These are phyloP conservation scores for Laetiporus sulphureus DNA, from an alignment of 1,284 basidiomycete genomes.

Conservation along the genomic window DNA sequence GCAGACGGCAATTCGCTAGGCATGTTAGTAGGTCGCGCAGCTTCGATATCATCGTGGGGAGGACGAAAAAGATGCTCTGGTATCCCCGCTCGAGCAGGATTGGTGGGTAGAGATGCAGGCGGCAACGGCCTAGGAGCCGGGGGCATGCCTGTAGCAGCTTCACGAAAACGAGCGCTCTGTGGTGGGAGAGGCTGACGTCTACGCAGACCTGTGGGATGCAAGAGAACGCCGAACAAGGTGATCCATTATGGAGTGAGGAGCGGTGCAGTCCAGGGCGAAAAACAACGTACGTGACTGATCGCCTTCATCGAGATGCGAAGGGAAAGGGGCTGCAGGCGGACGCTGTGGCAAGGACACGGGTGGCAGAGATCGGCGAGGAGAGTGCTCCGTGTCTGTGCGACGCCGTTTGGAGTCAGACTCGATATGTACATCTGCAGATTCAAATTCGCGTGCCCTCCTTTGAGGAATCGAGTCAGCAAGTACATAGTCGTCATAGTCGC, in stretches of 20 bases:
- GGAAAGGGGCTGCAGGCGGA: conserved; percentile 11
- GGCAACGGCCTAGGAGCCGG: conserved; percentile 4
- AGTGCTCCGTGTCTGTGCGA: conserved; percentile 26
- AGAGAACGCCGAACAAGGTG: conserved; percentile 1
- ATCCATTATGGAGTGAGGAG: conserved; percentile 6
- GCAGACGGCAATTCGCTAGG: conserved; percentile 13
- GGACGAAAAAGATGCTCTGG: background rate
- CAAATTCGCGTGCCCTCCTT: conserved; percentile 22
- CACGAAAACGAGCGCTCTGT: conserved; percentile 30
- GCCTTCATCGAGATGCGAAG: conserved; percentile 19
- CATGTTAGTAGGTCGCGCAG: conserved; percentile 7
- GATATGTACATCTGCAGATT: conserved; percentile 12
- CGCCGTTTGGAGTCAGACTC: conserved; percentile 27
- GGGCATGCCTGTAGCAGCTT: conserved; percentile 16
- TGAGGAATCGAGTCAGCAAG: conserved; percentile 21
- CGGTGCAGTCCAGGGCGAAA: conserved; percentile 11
- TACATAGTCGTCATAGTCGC: conserved; percentile 11
- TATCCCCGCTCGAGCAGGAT: conserved; percentile 2
- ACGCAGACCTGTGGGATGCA: conserved; percentile 15
- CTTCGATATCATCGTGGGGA: background rate
- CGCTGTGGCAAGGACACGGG: conserved; percentile 16
- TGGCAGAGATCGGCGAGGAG: no score
- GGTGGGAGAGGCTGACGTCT: conserved; percentile 30
- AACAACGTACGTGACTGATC: conserved; percentile 35
- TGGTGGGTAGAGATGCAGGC: background rate